Conservation (phyloP, 1,139 yeast genomes). For the Kodamaea plutei region DNA sequence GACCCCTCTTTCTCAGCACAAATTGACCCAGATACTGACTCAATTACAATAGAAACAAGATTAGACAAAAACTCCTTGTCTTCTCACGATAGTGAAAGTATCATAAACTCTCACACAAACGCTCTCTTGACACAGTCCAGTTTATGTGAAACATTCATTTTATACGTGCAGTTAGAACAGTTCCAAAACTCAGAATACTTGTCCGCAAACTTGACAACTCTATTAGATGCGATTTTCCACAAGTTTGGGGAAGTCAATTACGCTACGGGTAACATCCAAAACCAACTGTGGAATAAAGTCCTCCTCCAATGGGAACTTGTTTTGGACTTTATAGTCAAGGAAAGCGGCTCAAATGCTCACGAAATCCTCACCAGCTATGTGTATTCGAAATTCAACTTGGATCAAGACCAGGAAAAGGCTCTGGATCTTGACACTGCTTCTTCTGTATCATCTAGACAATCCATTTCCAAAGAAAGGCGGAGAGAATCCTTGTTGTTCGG, state of each 20-base stretch:
- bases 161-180: constrained; percentile 41
- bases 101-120: constrained; percentile 20
- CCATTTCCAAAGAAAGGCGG: constrained; percentile 14
- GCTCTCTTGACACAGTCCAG: constrained; percentile 28
- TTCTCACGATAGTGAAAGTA: constrained; percentile 26
- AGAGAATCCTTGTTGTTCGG: constrained; percentile 28
- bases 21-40: constrained; percentile 17
- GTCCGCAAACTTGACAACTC: constrained; percentile 23
- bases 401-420: constrained; percentile 7
- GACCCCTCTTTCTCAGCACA: constrained; percentile 17
- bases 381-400: constrained; percentile 25
- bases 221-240: constrained; percentile 29
- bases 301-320: constrained; percentile 30
- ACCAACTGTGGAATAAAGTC: constrained; percentile 31
- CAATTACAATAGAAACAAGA: constrained; percentile 14
- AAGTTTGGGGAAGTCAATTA: constrained; percentile 27
- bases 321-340: constrained; percentile 32
- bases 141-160: constrained; percentile 30
- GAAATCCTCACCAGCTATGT: constrained; percentile 35
- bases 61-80: constrained; percentile 21
- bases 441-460: constrained; percentile 4
- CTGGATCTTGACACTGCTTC: constrained; percentile 8
- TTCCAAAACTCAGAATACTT: constrained; percentile 40
- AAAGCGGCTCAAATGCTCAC: constrained; percentile 38
- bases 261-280: constrained; percentile 27